Evolutionary conservation across 306 rosid species (phyloP).

Genomic region (Prunus kanzakura): DNA sequence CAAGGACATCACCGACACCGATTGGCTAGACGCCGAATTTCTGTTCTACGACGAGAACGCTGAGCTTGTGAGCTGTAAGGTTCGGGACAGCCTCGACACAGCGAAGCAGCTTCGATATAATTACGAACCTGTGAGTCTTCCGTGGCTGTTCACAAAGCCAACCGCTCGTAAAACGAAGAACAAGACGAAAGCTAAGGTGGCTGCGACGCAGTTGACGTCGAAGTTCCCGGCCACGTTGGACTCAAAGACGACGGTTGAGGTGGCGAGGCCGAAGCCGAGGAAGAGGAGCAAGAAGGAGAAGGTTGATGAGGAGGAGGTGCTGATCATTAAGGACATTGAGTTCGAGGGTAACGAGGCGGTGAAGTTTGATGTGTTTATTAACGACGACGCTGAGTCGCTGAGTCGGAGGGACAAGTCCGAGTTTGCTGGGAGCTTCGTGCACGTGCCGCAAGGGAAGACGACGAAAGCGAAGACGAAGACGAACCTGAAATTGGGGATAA

Average conservation of each 20-base stretch:
- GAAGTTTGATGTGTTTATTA: conserved; percentile 25
- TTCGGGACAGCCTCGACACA: conserved; percentile 56
- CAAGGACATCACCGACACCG: conserved; percentile 37
- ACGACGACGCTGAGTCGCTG: conserved; percentile 11
- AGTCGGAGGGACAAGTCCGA: conserved; percentile 18
- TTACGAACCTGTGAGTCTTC: conserved; percentile 60
- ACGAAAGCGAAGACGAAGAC: background rate
- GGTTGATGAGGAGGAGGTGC: conserved; percentile 49
- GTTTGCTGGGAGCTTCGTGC: conserved; percentile 23
- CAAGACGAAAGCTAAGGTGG: background rate
- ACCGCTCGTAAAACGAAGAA: conserved; percentile 28
- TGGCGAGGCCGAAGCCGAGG: conserved; percentile 32
- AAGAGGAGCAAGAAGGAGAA: conserved; percentile 46
- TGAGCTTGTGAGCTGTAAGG: conserved; percentile 51
- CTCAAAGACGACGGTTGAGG: background rate
- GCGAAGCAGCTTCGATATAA: conserved; percentile 45
- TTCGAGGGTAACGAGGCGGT: conserved; percentile 11
- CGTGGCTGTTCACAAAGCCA: conserved; percentile 61
- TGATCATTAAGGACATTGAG: conserved; percentile 36
- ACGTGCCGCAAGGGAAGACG: conserved; percentile 21
- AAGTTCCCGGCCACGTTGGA: background rate
- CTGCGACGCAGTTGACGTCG: background rate
- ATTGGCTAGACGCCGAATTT: conserved; percentile 66
- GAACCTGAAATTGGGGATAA: background rate
- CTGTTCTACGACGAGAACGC: conserved; percentile 71